Evolutionary conservation across 73 alveolate species (phyloP).

Genomic region (Stentor coeruleus): DNA sequence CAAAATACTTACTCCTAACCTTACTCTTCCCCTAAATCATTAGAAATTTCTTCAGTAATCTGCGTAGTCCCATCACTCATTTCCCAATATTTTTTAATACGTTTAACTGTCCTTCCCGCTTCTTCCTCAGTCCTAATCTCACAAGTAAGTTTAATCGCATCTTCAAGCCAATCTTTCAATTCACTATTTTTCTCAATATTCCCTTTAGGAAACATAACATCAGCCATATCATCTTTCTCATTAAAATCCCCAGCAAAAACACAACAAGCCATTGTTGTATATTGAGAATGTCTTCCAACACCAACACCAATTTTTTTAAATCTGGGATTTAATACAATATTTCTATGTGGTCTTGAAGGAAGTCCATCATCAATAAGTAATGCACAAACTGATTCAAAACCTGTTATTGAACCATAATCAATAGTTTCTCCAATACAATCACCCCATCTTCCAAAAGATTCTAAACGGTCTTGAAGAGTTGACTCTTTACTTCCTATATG

Average conservation of each 20-base stretch:
- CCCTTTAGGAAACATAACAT: not conserved
- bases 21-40: conserved; percentile 92
- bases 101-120: not conserved
- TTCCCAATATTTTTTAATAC: conserved; percentile 40
- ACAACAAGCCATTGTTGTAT: not conserved
- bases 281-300: not conserved
- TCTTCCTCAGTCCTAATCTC: not conserved
- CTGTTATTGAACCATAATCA: conserved; percentile 53
- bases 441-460: conserved; percentile 84
- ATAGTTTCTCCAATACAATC: conserved; percentile 81
- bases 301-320: conserved; percentile 17
- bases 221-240: not conserved
- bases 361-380: conserved; percentile 49
- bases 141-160: conserved; percentile 20
- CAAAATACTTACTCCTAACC: conserved; percentile 83
- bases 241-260: conserved; percentile 11
- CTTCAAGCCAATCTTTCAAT: conserved; percentile 14
- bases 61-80: conserved; percentile 80
- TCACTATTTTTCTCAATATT: not conserved
- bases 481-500: conserved; percentile 76
- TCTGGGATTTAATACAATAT: conserved; percentile 4
- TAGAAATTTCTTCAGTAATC: conserved; percentile 88
- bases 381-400: conserved; percentile 70
- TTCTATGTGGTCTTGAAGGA: conserved; percentile 3
- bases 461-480: conserved; percentile 72